Conservation (phyloP, 805 yeast genomes). For the Hanseniaspora thailandica region DNA sequence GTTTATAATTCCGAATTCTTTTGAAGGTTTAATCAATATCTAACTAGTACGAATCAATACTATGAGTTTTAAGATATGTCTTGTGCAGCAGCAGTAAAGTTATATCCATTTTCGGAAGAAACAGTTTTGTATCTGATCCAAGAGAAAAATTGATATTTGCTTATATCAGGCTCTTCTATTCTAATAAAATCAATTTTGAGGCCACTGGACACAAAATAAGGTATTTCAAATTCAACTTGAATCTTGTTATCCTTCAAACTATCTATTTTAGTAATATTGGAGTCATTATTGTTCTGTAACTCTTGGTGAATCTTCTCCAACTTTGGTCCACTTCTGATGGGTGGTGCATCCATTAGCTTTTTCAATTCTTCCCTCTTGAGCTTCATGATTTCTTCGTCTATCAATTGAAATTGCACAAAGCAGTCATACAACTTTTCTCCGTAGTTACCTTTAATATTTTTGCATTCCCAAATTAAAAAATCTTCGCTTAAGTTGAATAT, state of each 20-base stretch:
- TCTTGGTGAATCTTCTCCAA: constrained; percentile 28
- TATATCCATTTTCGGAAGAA: constrained; percentile 31
- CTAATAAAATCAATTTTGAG: constrained; percentile 54
- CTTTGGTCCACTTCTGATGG: constrained; percentile 27
- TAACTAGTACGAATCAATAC: neutral
- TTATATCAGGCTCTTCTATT: constrained; percentile 49
- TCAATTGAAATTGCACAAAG: constrained; percentile 42
- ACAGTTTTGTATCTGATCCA: constrained; percentile 57
- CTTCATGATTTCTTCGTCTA: constrained; percentile 23
- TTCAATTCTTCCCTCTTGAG: constrained; percentile 21
- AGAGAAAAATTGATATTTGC: constrained; percentile 54
- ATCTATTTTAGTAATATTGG: neutral
- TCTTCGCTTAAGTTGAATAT: constrained; percentile 59
- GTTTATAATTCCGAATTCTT: neutral
- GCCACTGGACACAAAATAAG: constrained; percentile 54
- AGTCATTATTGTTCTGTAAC: constrained; percentile 19
- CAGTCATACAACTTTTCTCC: constrained; percentile 47
- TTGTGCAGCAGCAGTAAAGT: constrained; percentile 20
- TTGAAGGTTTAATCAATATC: neutral
- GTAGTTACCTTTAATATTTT: constrained; percentile 39
- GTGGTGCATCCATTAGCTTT: constrained; percentile 32
- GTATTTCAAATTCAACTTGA: constrained; percentile 49
- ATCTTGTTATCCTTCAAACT: constrained; percentile 22
- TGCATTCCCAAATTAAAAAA: constrained; percentile 61
- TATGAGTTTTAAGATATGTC: neutral